phyloP scores from a whole-genome alignment of 2,329 filamentous ascomycete species.

The Paramyrothecium sp. region DNA sequence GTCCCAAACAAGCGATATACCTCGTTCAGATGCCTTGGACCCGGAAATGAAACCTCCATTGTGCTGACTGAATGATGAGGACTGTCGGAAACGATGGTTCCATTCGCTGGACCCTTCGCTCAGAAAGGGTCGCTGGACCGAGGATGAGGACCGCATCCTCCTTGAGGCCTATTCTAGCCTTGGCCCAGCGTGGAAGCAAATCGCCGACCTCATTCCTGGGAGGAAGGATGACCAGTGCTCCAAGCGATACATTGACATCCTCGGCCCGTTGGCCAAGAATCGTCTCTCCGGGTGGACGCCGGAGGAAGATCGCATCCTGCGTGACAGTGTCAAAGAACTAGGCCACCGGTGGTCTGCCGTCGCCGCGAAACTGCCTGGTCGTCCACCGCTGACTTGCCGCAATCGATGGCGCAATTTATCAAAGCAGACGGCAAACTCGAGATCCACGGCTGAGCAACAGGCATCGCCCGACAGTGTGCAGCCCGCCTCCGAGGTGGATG shows the following conservation, averaged over 20 bases:
- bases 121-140: conserved; percentile 24
- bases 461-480: not conserved
- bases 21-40: not conserved
- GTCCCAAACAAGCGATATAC: not conserved
- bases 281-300: conserved; percentile 22
- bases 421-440: not conserved
- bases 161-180: conserved; percentile 23
- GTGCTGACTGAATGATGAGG: conserved; percentile 11
- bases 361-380: conserved; percentile 18
- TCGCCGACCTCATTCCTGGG: conserved; percentile 23
- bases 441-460: not conserved
- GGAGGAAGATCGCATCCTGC: conserved; percentile 19
- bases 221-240: conserved; percentile 27
- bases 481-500: not conserved
- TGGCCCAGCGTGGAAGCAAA: conserved; percentile 22
- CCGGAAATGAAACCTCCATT: too few relatives aligned
- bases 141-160: conserved; percentile 23
- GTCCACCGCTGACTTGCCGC: conserved; percentile 24
- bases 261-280: conserved; percentile 22
- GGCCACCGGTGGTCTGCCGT: conserved; percentile 26
- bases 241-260: conserved; percentile 25
- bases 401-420: conserved; percentile 22
- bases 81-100: conserved; percentile 27
- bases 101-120: conserved; percentile 25
- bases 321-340: conserved; percentile 18